A percentile compares a stretch with the other conserved stretches of the same genome.
Conservation (phyloP, 805 yeast species). For the Metschnikowia orientalis region DNA sequence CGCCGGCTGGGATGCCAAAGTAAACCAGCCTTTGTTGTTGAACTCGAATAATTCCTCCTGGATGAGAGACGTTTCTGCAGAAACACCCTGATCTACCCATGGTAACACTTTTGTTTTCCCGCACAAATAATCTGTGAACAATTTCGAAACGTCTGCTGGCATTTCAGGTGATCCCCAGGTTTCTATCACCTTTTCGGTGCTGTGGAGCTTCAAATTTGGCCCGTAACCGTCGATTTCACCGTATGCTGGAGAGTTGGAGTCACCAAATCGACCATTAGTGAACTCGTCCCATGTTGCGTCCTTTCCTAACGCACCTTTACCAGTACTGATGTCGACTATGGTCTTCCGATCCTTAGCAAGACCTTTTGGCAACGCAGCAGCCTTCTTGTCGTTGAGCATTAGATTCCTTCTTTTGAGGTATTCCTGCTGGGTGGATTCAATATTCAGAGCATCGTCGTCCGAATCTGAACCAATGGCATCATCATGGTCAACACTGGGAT, state of each 20-base stretch:
- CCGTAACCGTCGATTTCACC: slow-evolving; percentile 99
- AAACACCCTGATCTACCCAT: slow-evolving; percentile 84
- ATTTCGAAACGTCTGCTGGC: slow-evolving; percentile 53
- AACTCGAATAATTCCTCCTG: slow-evolving; percentile 84
- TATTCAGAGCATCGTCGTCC: slow-evolving; percentile 22
- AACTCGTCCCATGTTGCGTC: slow-evolving; percentile 98
- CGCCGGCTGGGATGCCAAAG: slow-evolving; percentile 95
- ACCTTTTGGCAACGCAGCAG: slow-evolving; percentile 24
- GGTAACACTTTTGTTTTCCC: slow-evolving; percentile 78
- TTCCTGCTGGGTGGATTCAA: slow-evolving; percentile 18
- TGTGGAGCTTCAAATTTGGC: slow-evolving; percentile 73
- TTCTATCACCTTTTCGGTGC: slow-evolving; percentile 56
- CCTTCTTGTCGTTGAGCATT: slow-evolving; percentile 30
- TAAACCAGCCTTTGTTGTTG: slow-evolving; percentile 70
- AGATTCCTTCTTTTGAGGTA: slow-evolving; percentile 29
- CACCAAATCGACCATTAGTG: slow-evolving; percentile 94
- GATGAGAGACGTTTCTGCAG: slow-evolving; percentile 86
- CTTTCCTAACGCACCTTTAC: slow-evolving; percentile 78
- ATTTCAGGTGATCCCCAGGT: slow-evolving; percentile 79
- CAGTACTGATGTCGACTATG: slow-evolving; percentile 73
- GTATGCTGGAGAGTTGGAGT: slow-evolving; percentile 91
- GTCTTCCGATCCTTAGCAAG: slow-evolving; percentile 43
- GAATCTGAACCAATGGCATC: slow-evolving; percentile 41
- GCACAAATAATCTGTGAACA: slow-evolving; percentile 70
- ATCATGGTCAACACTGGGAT: slow-evolving; percentile 21